These are phyloP conservation scores for Chaetoceros tenuissimus DNA, from an alignment of 108 stramenopile genomes.

Conservation along the genomic window DNA sequence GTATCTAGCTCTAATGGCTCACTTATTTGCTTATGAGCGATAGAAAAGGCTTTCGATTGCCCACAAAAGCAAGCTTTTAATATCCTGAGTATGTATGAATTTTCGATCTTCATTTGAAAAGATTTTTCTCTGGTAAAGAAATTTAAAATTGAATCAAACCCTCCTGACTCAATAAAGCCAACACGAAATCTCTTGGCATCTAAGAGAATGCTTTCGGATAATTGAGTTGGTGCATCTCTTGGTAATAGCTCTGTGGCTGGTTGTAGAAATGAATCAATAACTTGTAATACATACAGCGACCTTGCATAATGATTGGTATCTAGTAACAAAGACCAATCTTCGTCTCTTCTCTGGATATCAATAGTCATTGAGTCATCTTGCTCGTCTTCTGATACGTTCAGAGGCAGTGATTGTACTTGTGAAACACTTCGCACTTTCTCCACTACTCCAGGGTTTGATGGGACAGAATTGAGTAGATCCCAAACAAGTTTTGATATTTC, in stretches of 20 bases:
- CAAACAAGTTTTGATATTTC: slow-evolving; percentile 74
- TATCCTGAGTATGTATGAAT: slow-evolving; percentile 76
- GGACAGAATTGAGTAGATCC: slow-evolving; percentile 89
- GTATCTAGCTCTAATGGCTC: slow-evolving; percentile 41
- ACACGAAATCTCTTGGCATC: slow-evolving; percentile 48
- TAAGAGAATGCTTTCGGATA: slow-evolving; percentile 26
- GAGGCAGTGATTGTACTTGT: too few relatives aligned
- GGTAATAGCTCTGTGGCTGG: slow-evolving; percentile 70
- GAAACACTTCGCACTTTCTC: slow-evolving; percentile 43
- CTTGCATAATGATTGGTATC: slow-evolving; percentile 61
- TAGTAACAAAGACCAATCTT: slow-evolving; percentile 59
- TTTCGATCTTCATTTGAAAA: slow-evolving; percentile 62
- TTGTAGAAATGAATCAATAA: slow-evolving; percentile 84
- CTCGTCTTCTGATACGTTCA: slow-evolving; percentile 5
- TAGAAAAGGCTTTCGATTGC: background rate
- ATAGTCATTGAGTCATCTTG: slow-evolving; percentile 54
- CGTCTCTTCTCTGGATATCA: slow-evolving; percentile 30
- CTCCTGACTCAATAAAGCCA: slow-evolving; percentile 84
- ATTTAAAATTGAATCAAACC: slow-evolving; percentile 74
- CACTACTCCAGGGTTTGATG: slow-evolving; percentile 67
- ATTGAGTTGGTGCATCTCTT: slow-evolving; percentile 9
- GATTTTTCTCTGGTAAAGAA: slow-evolving; percentile 59
- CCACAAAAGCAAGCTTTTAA: slow-evolving; percentile 75
- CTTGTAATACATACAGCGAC: slow-evolving; percentile 88
- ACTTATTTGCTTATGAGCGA: background rate